Percentiles rank a stretch among this genome's conserved stretches.
These are phyloP conservation scores for Daldinia caldariorum DNA, from an alignment of 495 filamentous ascomycete genomes.

Conservation along the genomic window DNA sequence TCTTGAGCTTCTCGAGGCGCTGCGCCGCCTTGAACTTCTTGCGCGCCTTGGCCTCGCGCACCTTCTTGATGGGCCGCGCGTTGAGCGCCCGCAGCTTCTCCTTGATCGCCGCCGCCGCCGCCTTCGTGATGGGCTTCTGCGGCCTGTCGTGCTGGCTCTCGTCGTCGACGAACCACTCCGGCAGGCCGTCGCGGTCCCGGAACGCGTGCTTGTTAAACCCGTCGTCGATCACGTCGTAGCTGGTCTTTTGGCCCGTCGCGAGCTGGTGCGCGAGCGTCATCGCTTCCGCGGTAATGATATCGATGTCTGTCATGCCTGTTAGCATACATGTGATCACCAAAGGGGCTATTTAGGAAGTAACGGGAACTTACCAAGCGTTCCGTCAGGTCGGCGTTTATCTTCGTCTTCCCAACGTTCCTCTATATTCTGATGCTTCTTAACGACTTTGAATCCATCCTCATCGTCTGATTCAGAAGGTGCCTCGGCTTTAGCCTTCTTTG, in stretches of 20 bases:
- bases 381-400: constrained; percentile 72
- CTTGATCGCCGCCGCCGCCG: constrained; percentile 90
- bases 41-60: constrained; percentile 90
- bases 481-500: constrained; percentile 42
- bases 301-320: constrained; percentile 74
- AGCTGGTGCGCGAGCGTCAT: constrained; percentile 98
- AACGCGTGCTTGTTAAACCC: constrained; percentile 92
- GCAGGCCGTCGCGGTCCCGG: constrained; percentile 90
- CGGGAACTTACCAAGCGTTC: constrained; percentile 68
- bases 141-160: constrained; percentile 84
- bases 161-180: constrained; percentile 98
- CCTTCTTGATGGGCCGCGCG: constrained; percentile 98
- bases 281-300: constrained; percentile 98
- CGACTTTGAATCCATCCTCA: constrained; percentile 63
- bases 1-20: constrained; percentile 88
- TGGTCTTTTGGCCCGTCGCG: constrained; percentile 83
- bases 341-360: neutral
- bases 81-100: constrained; percentile 95
- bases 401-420: constrained; percentile 72
- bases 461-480: constrained; percentile 52
- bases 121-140: constrained; percentile 87
- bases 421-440: constrained; percentile 59
- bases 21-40: constrained; percentile 97
- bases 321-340: constrained; percentile 31
- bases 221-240: constrained; percentile 82